Conservation (phyloP, 2,329 filamentous ascomycete species). For the Nemania sp. region DNA sequence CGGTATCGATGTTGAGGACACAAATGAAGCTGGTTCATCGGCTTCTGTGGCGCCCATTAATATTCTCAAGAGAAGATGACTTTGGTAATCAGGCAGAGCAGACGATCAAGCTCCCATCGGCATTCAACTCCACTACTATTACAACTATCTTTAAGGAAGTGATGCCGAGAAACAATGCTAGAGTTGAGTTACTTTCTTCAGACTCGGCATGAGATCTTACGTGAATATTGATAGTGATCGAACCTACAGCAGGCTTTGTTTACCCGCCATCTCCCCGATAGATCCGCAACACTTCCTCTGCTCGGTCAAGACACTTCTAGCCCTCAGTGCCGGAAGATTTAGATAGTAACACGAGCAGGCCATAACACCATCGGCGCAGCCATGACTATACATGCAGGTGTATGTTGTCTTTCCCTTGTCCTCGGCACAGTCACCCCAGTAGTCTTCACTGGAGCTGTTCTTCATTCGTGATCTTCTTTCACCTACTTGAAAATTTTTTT, state of each 20-base stretch:
- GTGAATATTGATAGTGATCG: neutral
- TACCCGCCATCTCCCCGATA: neutral
- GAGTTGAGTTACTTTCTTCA: too few relatives aligned
- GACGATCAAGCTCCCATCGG: too few relatives aligned
- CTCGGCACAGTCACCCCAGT: neutral
- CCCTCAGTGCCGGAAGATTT: neutral
- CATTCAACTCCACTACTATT: too few relatives aligned
- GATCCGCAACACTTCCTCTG: neutral
- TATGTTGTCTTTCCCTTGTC: neutral
- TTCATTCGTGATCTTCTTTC: neutral
- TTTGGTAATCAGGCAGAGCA: too few relatives aligned
- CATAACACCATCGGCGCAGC: neutral
- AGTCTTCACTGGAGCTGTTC: neutral
- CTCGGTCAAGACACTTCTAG: neutral
- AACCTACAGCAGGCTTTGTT: neutral
- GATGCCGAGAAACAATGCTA: too few relatives aligned
- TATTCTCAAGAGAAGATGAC: neutral
- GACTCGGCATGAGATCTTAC: neutral
- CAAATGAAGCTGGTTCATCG: neutral
- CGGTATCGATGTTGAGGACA: slow-evolving; percentile 15
- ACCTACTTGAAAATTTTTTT: neutral
- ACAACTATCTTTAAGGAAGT: too few relatives aligned
- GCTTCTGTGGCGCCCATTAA: too few relatives aligned
- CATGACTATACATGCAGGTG: neutral
- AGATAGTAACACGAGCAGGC: neutral